Conservation (phyloP, 208 protist genomes). For the Vickermania ingenoplastis region DNA sequence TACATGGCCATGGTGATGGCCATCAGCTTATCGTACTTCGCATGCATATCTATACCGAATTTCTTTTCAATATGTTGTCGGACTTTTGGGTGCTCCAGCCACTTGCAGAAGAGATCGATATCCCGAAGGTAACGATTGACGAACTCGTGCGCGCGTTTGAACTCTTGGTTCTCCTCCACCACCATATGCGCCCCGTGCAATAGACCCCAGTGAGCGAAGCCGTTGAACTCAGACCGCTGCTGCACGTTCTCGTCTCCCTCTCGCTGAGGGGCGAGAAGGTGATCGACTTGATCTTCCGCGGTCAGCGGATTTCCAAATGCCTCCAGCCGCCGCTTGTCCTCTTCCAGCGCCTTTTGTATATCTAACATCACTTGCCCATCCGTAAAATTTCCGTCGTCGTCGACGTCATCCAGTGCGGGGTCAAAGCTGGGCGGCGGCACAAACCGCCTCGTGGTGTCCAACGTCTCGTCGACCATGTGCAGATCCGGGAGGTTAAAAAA, state of each 20-base stretch:
- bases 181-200: constrained; percentile 83
- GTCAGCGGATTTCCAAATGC: constrained; percentile 83
- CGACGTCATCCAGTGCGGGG: constrained; percentile 73
- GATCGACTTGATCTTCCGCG: constrained; percentile 81
- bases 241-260: constrained; percentile 72
- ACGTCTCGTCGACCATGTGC: constrained; percentile 75
- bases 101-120: constrained; percentile 85
- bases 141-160: constrained; percentile 81
- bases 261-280: constrained; percentile 70
- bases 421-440: constrained; percentile 76
- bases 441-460: constrained; percentile 67
- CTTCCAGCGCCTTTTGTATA: constrained; percentile 73
- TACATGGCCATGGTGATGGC: constrained; percentile 81
- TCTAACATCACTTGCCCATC: constrained; percentile 73
- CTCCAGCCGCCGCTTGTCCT: constrained; percentile 74
- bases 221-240: constrained; percentile 83
- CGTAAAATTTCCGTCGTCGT: constrained; percentile 64
- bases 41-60: constrained; percentile 73
- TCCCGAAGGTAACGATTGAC: constrained; percentile 88
- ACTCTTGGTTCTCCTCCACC: constrained; percentile 76
- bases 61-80: constrained; percentile 82
- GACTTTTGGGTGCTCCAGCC: constrained; percentile 85
- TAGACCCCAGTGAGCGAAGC: constrained; percentile 84
- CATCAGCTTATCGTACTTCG: constrained; percentile 86
- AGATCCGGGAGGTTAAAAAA: constrained; percentile 64